phyloP scores from a whole-genome alignment of 768 basidiomycete species.

The Megacollybia marginata region DNA sequence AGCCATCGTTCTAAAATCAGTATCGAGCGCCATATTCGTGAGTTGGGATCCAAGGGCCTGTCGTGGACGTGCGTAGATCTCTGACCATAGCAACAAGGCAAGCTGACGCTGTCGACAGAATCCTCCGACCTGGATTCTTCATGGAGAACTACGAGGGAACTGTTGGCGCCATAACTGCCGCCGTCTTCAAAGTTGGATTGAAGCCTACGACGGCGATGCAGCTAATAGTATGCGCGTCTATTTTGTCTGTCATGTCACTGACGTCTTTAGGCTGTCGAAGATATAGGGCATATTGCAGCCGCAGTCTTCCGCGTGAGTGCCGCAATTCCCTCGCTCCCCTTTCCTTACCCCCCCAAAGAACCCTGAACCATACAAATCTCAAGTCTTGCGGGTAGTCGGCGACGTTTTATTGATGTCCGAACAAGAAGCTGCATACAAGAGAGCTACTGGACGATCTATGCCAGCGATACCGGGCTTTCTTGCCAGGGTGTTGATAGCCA shows the following conservation, averaged over 20 bases:
- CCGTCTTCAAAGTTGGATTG: slow-evolving; percentile 25
- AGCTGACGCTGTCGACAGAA: slow-evolving; percentile 13
- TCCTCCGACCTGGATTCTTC: slow-evolving; percentile 34
- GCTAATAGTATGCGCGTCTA: slow-evolving; percentile 23
- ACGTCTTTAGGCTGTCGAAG: slow-evolving; percentile 12
- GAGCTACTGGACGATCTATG: slow-evolving; percentile 17
- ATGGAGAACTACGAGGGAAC: slow-evolving; percentile 35
- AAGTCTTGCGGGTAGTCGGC: slow-evolving; percentile 11
- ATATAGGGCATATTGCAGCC: slow-evolving; percentile 16
- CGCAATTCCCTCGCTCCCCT: not conserved
- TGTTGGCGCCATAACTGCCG: slow-evolving; percentile 27
- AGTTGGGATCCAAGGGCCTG: slow-evolving; percentile 21
- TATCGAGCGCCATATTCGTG: slow-evolving; percentile 28
- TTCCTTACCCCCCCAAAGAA: slow-evolving; percentile 2
- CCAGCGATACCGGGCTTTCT: slow-evolving; percentile 21
- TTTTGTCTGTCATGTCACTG: not conserved
- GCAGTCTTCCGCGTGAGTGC: slow-evolving; percentile 13
- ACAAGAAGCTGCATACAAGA: slow-evolving; percentile 18
- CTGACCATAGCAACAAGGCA: not conserved
- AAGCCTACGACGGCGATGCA: slow-evolving; percentile 23
- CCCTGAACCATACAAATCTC: slow-evolving; percentile 4
- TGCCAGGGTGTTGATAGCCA: slow-evolving; percentile 15
- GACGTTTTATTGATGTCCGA: slow-evolving; percentile 15
- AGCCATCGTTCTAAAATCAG: slow-evolving; percentile 24
- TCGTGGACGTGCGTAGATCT: slow-evolving; percentile 26